Conservation (phyloP, 2,329 filamentous ascomycete species). For the Truncatella angustata region DNA sequence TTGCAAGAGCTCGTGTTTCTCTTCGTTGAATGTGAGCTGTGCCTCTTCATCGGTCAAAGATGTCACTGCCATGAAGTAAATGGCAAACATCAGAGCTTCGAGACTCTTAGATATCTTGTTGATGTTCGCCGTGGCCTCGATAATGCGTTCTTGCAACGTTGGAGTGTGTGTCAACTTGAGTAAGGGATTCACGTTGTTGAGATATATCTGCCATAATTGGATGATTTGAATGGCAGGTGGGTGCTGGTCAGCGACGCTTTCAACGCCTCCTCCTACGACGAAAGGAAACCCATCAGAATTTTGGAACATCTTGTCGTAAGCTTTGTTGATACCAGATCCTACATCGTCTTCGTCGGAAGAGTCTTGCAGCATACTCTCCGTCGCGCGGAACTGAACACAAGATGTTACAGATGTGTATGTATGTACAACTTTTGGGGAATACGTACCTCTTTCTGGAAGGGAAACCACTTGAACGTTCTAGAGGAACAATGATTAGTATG, state of each 20-base stretch:
- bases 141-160: conserved; percentile 61
- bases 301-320: conserved; percentile 59
- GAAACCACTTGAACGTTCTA: conserved; percentile 48
- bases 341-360: conserved; percentile 56
- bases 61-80: conserved; percentile 58
- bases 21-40: conserved; percentile 48
- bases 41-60: conserved; percentile 57
- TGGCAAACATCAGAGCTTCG: conserved; percentile 67
- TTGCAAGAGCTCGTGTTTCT: conserved; percentile 47
- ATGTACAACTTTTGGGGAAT: neutral
- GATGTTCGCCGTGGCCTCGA: conserved; percentile 58
- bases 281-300: conserved; percentile 58
- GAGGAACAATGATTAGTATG: conserved; percentile 9
- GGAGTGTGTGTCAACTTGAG: conserved; percentile 68
- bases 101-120: conserved; percentile 53
- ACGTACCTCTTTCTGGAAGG: conserved; percentile 50
- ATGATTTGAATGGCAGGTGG: conserved; percentile 59
- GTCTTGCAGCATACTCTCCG: conserved; percentile 46
- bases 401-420: neutral
- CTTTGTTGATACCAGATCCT: conserved; percentile 54
- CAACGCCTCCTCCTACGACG: conserved; percentile 44
- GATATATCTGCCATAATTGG: conserved; percentile 67
- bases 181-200: conserved; percentile 68
- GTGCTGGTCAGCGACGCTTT: conserved; percentile 46
- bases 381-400: conserved; percentile 44